phyloP scores from a whole-genome alignment of 306 rosid genomes.

The Mucuna pruriens region DNA sequence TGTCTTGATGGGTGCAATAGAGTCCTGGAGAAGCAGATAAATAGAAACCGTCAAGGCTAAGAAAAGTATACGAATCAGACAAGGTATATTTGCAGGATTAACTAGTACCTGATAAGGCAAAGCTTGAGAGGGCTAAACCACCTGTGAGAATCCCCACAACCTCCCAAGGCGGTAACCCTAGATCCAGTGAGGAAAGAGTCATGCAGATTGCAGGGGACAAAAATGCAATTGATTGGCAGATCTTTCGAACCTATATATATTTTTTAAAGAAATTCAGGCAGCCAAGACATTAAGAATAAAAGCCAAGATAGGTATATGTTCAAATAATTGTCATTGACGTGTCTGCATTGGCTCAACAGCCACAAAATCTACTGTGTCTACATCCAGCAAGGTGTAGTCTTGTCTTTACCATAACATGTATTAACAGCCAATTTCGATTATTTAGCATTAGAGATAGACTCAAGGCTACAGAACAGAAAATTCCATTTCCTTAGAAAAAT shows the following conservation, averaged over 20 bases:
- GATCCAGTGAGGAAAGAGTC: constrained; percentile 95
- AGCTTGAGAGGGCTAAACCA: constrained; percentile 98
- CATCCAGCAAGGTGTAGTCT: constrained; percentile 21
- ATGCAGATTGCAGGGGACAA: constrained; percentile 96
- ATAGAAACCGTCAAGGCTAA: constrained; percentile 25
- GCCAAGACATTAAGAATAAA: constrained; percentile 29
- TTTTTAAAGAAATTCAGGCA: constrained; percentile 30
- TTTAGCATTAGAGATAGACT: constrained; percentile 28
- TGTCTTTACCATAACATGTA: not conserved
- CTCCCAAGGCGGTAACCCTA: constrained; percentile 95
- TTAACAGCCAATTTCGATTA: constrained; percentile 8
- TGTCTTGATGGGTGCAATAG: constrained; percentile 96
- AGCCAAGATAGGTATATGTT: constrained; percentile 17
- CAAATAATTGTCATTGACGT: constrained; percentile 4
- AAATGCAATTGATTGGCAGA: constrained; percentile 96
- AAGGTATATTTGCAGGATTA: constrained; percentile 24
- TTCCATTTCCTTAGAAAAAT: not conserved
- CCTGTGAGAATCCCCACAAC: constrained; percentile 82
- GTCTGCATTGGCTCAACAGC: not conserved
- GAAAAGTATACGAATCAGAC: constrained; percentile 18
- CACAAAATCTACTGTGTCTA: constrained; percentile 20
- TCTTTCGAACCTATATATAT: constrained; percentile 78
- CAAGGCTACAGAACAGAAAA: constrained; percentile 17
- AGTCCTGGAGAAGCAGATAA: constrained; percentile 68
- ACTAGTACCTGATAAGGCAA: constrained; percentile 81